A percentile compares a stretch with the other conserved stretches of the same genome.
Evolutionary conservation across 2,329 filamentous ascomycete species (phyloP).

Genomic region (Amylocarpus encephaloides): DNA sequence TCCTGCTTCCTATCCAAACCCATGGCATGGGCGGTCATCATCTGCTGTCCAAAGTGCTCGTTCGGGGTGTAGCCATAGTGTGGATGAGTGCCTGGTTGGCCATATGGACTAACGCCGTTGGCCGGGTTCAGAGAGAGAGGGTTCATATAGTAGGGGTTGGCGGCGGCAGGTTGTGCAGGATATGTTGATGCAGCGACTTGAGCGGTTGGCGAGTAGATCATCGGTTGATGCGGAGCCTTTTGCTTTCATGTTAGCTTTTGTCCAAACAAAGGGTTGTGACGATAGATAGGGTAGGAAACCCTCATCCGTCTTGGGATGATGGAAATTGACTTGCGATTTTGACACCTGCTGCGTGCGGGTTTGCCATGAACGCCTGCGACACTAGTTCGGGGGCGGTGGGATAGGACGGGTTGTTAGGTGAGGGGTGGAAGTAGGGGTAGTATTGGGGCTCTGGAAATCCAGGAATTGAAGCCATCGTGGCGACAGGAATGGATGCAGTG

Average conservation of each 20-base stretch:
- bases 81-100: neutral
- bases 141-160: neutral
- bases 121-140: neutral
- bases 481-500: constrained; percentile 4
- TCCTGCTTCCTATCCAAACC: constrained; percentile 40
- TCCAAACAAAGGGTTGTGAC: too few relatives aligned
- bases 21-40: constrained; percentile 16
- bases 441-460: neutral
- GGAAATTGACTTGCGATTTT: too few relatives aligned
- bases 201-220: too few relatives aligned
- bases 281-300: too few relatives aligned
- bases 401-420: too few relatives aligned
- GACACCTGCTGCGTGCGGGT: too few relatives aligned
- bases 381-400: too few relatives aligned
- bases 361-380: too few relatives aligned
- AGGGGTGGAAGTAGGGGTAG: constrained; percentile 12
- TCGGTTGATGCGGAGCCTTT: too few relatives aligned
- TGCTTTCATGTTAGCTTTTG: too few relatives aligned
- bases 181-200: neutral
- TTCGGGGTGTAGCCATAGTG: constrained; percentile 18
- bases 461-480: neutral
- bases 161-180: too few relatives aligned
- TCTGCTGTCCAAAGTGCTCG: constrained; percentile 24
- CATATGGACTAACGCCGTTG: neutral
- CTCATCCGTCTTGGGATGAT: too few relatives aligned